These are phyloP conservation scores for Stemphylium beticola DNA, from an alignment of 2,329 filamentous ascomycete species.

Conservation along the genomic window DNA sequence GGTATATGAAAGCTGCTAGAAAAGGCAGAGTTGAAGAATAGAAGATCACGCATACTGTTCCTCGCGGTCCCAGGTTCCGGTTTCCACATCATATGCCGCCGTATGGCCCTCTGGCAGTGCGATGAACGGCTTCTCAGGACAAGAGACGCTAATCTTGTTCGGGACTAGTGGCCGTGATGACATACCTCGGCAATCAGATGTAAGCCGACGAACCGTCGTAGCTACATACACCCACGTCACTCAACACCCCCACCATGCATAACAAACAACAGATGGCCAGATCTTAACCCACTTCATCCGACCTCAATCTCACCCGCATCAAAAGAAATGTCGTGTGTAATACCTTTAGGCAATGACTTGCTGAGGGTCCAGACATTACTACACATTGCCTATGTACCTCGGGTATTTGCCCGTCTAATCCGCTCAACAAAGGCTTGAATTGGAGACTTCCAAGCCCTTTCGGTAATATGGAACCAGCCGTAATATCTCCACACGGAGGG, in stretches of 20 bases:
- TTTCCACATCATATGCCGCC: no score
- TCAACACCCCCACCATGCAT: slow-evolving; percentile 9
- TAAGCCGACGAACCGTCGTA: slow-evolving; percentile 5
- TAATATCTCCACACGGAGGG: slow-evolving; percentile 8
- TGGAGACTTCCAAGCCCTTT: slow-evolving; percentile 5
- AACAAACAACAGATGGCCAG: slow-evolving; percentile 3
- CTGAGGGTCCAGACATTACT: neutral
- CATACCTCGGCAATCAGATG: slow-evolving; percentile 13
- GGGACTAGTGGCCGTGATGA: neutral
- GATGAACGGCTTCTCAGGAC: no score
- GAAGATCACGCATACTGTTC: no score
- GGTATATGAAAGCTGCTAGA: neutral
- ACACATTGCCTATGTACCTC: slow-evolving; percentile 2
- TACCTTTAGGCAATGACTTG: slow-evolving; percentile 2
- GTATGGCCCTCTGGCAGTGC: no score
- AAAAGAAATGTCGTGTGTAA: slow-evolving; percentile 1
- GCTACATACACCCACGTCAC: slow-evolving; percentile 12
- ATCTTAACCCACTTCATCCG: slow-evolving; percentile 6
- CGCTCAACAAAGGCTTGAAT: slow-evolving; percentile 5
- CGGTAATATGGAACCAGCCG: slow-evolving; percentile 25
- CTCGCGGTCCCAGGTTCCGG: neutral
- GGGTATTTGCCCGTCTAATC: slow-evolving; percentile 1
- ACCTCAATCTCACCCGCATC: neutral
- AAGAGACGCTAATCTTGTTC: neutral
- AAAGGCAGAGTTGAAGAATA: neutral